Evolutionary conservation across 176 grass and related monocot genomes (phyloP).

Genomic region (Miscanthus lutarioriparius): DNA sequence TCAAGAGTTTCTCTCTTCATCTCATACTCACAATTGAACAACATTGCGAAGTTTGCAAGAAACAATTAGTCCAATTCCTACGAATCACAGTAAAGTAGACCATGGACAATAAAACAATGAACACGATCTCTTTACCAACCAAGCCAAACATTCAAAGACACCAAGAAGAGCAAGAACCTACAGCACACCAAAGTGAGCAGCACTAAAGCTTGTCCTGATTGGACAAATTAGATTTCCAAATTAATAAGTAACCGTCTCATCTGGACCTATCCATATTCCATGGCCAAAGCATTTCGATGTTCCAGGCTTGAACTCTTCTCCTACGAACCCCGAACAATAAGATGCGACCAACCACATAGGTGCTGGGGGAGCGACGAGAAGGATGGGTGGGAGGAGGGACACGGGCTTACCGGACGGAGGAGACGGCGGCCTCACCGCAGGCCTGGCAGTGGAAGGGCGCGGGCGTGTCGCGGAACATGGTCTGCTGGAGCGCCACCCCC

Average conservation of each 20-base stretch:
- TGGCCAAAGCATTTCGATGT: not conserved
- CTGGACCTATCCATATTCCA: not conserved
- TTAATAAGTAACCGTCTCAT: not conserved
- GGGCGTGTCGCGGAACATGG: slow-evolving; percentile 97
- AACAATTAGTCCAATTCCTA: not conserved
- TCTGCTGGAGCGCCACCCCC: slow-evolving; percentile 86
- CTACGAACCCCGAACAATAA: not conserved
- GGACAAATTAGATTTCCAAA: not conserved
- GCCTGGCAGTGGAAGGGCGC: slow-evolving; percentile 91
- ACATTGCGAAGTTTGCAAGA: not conserved
- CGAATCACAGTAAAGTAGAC: not conserved
- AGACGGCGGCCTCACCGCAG: slow-evolving; percentile 71
- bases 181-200: not conserved
- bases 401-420: slow-evolving; percentile 60
- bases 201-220: not conserved
- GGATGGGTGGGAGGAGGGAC: slow-evolving; percentile 1
- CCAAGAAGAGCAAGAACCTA: not conserved
- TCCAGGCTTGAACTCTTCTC: not conserved
- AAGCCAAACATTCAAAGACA: not conserved
- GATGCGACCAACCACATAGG: not conserved
- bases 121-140: not conserved
- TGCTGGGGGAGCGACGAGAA: not conserved
- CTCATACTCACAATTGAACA: not conserved
- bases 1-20: not conserved
- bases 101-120: not conserved